Evolutionary conservation across 108 stramenopile species (phyloP).

Genomic region (Parietichytrium sp.): DNA sequence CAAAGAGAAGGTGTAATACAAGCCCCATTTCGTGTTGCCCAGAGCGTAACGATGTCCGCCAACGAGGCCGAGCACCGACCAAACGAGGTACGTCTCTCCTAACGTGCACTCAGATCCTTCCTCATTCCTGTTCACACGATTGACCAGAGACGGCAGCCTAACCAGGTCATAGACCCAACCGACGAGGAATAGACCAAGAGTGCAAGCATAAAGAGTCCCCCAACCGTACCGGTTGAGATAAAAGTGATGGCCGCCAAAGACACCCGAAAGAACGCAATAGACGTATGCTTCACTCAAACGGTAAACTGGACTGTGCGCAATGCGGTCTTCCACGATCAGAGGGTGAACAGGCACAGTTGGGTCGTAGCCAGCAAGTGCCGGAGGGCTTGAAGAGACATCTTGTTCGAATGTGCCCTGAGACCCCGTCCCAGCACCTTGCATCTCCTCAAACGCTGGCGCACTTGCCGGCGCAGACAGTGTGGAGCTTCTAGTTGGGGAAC

Average conservation of each 20-base stretch:
- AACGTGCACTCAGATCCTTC: background rate
- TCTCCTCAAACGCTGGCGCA: too few species aligned
- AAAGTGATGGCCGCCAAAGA: conserved; percentile 30
- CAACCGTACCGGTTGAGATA: background rate
- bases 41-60: conserved; percentile 30
- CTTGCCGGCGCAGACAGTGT: too few species aligned
- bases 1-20: background rate
- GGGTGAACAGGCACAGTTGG: background rate
- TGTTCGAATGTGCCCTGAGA: too few species aligned
- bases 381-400: too few species aligned
- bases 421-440: too few species aligned
- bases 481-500: too few species aligned
- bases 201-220: conserved; percentile 27
- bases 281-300: background rate
- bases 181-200: background rate
- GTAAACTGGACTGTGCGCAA: background rate
- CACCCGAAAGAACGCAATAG: background rate
- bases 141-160: background rate
- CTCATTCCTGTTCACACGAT: background rate
- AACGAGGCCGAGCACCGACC: background rate
- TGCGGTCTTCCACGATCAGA: background rate
- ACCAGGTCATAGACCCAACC: conserved; percentile 11
- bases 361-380: too few species aligned
- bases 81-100: background rate
- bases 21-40: background rate